Evolutionary conservation across 1,284 basidiomycete genomes (phyloP).

Genomic region (Puccinia brachypodii): DNA sequence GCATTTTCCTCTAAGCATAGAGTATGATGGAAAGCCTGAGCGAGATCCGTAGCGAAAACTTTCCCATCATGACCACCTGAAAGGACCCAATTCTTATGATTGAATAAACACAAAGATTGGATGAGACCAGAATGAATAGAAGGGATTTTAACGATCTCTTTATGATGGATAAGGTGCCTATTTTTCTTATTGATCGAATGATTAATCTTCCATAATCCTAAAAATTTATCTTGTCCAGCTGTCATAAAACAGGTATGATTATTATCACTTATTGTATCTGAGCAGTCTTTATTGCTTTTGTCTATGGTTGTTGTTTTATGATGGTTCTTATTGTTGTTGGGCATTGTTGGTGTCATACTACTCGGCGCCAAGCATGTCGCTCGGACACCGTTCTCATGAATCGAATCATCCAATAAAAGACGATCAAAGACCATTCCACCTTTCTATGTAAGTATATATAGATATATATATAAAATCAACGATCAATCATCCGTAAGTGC

Average conservation of each 20-base stretch:
- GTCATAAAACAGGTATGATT: slow-evolving; percentile 21
- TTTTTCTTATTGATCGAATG: slow-evolving; percentile 1
- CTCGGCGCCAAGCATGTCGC: slow-evolving; percentile 29
- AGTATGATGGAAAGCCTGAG: slow-evolving; percentile 4
- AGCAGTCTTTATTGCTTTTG: not conserved
- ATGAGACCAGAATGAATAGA: not conserved
- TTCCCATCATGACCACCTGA: slow-evolving; percentile 33
- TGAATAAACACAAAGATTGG: not conserved
- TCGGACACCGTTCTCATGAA: slow-evolving; percentile 40
- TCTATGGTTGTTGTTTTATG: not conserved
- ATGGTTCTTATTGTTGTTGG: not conserved
- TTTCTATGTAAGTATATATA: not conserved
- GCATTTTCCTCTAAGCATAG: not conserved
- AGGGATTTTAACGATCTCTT: slow-evolving; percentile 3
- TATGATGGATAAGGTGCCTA: not conserved
- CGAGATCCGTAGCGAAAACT: slow-evolving; percentile 19
- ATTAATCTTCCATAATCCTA: slow-evolving; percentile 18
- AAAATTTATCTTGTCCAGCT: slow-evolving; percentile 25
- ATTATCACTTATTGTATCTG: not conserved
- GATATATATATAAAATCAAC: not conserved
- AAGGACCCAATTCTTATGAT: not conserved
- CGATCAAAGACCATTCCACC: slow-evolving; percentile 6
- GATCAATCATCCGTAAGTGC: too few relatives aligned
- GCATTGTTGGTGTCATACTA: not conserved
- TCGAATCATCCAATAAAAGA: not conserved